Percentiles rank a stretch among this genome's conserved stretches.
These are phyloP conservation scores for Dryas drummondii DNA, from an alignment of 306 rosid genomes.

Conservation along the genomic window DNA sequence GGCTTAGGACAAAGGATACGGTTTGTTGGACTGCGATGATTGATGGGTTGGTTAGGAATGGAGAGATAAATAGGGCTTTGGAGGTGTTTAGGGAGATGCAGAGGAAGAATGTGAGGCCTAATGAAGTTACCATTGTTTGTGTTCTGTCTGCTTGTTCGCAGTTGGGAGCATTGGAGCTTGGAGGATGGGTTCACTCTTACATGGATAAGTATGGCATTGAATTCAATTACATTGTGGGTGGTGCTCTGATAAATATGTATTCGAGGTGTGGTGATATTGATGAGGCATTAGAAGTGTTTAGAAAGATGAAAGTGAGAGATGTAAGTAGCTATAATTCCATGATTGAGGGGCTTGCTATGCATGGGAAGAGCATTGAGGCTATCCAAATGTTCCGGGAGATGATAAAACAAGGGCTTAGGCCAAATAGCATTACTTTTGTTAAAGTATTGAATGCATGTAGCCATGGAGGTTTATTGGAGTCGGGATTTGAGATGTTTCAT, in stretches of 20 bases:
- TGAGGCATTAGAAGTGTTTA: slow-evolving; percentile 27
- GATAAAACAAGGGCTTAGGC: slow-evolving; percentile 28
- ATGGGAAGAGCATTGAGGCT: slow-evolving; percentile 43
- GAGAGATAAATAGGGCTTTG: slow-evolving; percentile 23
- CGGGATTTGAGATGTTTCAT: slow-evolving; percentile 41
- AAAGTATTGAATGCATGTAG: slow-evolving; percentile 47
- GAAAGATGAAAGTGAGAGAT: slow-evolving; percentile 33
- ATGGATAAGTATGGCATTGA: slow-evolving; percentile 22
- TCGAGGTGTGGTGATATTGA: slow-evolving; percentile 49
- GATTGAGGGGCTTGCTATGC: slow-evolving; percentile 47
- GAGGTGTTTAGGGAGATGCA: slow-evolving; percentile 31
- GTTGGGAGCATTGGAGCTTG: slow-evolving; percentile 47
- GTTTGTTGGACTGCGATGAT: slow-evolving; percentile 29
- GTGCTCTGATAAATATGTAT: slow-evolving; percentile 49
- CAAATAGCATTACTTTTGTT: slow-evolving; percentile 44
- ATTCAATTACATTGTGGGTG: slow-evolving; percentile 35
- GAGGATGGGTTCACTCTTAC: slow-evolving; percentile 29
- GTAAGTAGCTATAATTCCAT: slow-evolving; percentile 48
- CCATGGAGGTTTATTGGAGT: slow-evolving; percentile 51
- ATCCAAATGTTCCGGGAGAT: slow-evolving; percentile 36
- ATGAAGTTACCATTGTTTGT: slow-evolving; percentile 28
- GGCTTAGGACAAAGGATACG: slow-evolving; percentile 20
- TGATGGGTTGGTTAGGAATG: slow-evolving; percentile 24
- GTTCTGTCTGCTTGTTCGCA: slow-evolving; percentile 37
- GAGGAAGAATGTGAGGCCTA: slow-evolving; percentile 20